Base-by-base conservation (phyloP, 2,329 filamentous ascomycete genomes). In the Rutstroemia sp. region DNA sequence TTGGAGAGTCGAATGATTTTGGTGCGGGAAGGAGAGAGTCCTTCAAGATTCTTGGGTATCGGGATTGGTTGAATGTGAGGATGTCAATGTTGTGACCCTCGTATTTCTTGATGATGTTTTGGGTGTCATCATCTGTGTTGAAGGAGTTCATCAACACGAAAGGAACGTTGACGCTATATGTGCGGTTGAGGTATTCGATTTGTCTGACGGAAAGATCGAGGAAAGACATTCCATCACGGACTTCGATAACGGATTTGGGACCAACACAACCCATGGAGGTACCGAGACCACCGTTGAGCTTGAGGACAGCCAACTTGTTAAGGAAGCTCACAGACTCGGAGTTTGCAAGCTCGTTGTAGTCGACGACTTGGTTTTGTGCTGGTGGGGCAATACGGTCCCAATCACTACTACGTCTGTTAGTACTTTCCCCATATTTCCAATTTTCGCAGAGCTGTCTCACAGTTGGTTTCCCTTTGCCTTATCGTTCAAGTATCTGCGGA, bases 131-230 rank as follows among this genome's bases (percentile, higher is more conserved):
- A 74, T 99, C 92, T 72, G 94, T 99, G 84, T 99, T 99, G 88
- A 99, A 99, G 56, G 94, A 97, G 86, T 99, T 99, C 94, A 99
- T 99, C 68, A 99, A 86, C 66, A 99, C 86, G 75, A 99, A 96
- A 49, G 94, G 94, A 37, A 99, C 94, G 72, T 96, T 97, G 74
- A 95, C 90, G 67, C 88, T 83, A 79, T 96, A 97, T 63, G 91
- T 97, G 74, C 92, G 88, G 87, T 99, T 99, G 67, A 99, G 87
- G 81, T 91, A 95, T 79, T 99, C 94, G 71, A 99, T 95, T 81
- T 99, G 94, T 70, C 94, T 90, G 68, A 99, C 94, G 19, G 94
- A 97, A 69, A 99, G 82, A 77, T 99, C 94, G 66, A 99, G 83
- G 86, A 99, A 99, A 68, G 94, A 99, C 94, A 97, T 99, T 83